A percentile compares a stretch with the other conserved stretches of the same genome.
Evolutionary conservation across 331 rosid genomes (phyloP).

Genomic region (Cucumis variabilis): DNA sequence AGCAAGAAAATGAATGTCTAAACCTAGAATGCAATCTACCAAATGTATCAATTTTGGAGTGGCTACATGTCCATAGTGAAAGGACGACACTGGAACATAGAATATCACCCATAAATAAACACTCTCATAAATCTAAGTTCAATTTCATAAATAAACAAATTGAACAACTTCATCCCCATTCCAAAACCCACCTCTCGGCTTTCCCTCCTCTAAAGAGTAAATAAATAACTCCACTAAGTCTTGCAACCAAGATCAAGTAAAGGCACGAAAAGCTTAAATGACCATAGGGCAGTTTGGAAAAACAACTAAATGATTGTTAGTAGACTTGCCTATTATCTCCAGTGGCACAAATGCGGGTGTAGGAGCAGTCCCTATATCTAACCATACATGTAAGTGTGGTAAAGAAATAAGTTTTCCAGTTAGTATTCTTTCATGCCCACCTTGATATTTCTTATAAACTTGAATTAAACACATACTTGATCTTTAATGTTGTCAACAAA

Average conservation of each 20-base stretch:
- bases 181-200: background rate
- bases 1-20: background rate
- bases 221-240: background rate
- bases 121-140: constrained; percentile 10
- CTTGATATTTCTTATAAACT: constrained; percentile 82
- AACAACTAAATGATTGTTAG: background rate
- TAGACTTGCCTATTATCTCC: constrained; percentile 76
- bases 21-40: background rate
- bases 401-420: constrained; percentile 90
- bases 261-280: background rate
- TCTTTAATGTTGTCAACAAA: background rate
- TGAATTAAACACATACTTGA: constrained; percentile 30
- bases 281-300: constrained; percentile 3
- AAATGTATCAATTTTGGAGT: background rate
- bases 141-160: constrained; percentile 2
- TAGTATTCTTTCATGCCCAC: constrained; percentile 95
- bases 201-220: background rate
- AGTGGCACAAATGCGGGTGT: constrained; percentile 92
- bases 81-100: constrained; percentile 77
- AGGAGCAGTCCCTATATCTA: constrained; percentile 96
- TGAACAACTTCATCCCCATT: background rate
- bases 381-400: constrained; percentile 96
- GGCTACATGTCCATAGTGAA: constrained; percentile 90
- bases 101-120: constrained; percentile 37
- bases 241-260: constrained; percentile 11